Percentiles rank a stretch among this genome's conserved stretches.
Evolutionary conservation across 345 rosid species (phyloP).

Genomic region (Citropsis articulata): DNA sequence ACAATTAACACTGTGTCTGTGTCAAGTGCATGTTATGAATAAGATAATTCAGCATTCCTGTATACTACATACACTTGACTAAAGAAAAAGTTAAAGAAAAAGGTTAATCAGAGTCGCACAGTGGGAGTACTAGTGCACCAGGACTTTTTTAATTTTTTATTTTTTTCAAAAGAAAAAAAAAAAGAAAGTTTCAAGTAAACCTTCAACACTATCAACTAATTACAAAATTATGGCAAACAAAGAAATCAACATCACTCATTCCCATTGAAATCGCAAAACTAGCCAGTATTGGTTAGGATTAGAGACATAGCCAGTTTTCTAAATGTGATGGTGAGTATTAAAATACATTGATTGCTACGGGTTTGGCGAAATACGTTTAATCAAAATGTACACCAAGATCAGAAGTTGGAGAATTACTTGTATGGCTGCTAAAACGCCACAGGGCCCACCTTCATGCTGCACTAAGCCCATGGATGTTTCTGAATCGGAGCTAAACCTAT

Average conservation of each 20-base stretch:
- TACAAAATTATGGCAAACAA: not conserved
- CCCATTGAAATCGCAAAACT: not conserved
- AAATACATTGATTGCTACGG: not conserved
- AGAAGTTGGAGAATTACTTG: slow-evolving; percentile 60
- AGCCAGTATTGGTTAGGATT: not conserved
- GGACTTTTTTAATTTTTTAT: not conserved
- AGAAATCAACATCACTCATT: not conserved
- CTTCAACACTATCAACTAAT: not conserved
- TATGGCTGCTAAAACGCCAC: slow-evolving; percentile 96
- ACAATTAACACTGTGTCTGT: not conserved
- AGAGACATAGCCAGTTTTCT: not conserved
- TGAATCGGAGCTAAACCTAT: slow-evolving; percentile 94
- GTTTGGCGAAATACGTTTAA: not conserved
- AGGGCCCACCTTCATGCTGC: slow-evolving; percentile 99
- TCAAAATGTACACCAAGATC: slow-evolving; percentile 18
- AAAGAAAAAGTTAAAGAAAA: not conserved
- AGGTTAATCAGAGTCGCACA: not conserved
- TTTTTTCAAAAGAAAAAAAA: too few species aligned
- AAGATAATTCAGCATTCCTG: not conserved
- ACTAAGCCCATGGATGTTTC: slow-evolving; percentile 98
- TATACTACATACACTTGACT: not conserved
- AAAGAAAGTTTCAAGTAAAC: not conserved
- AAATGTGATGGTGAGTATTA: not conserved
- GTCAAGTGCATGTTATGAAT: not conserved
- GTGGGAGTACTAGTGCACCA: not conserved